A percentile compares a stretch with the other conserved stretches of the same genome.
phyloP scores from a whole-genome alignment of 345 rosid genomes.

The Diplotaxis tenuifolia region DNA sequence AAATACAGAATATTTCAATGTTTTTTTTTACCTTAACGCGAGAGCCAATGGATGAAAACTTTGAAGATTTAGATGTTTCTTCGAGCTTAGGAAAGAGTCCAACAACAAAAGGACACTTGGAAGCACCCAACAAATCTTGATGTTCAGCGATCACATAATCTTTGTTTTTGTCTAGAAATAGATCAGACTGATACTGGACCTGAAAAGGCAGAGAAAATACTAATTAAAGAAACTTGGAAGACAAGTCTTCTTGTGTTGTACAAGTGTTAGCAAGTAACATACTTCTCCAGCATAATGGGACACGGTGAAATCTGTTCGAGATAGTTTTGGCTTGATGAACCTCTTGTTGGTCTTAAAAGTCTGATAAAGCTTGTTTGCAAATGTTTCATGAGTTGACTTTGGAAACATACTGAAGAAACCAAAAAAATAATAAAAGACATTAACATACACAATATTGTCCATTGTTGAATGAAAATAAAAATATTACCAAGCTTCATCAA shows the following conservation, averaged over 20 bases:
- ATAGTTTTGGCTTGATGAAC: constrained; percentile 88
- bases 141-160: constrained; percentile 94
- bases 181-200: constrained; percentile 92
- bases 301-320: constrained; percentile 89
- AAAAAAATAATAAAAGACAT: neutral
- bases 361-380: constrained; percentile 90
- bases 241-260: neutral
- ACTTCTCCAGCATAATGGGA: constrained; percentile 99
- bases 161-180: constrained; percentile 95
- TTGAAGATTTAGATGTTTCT: constrained; percentile 85
- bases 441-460: neutral
- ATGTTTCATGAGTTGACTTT: constrained; percentile 97
- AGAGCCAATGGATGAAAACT: constrained; percentile 95
- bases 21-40: constrained; percentile 68
- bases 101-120: constrained; percentile 79
- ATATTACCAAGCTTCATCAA: constrained; percentile 83
- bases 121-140: constrained; percentile 78
- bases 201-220: constrained; percentile 31
- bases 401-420: constrained; percentile 88
- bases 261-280: constrained; percentile 15
- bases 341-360: constrained; percentile 86
- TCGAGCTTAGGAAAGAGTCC: constrained; percentile 90
- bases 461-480: neutral
- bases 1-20: neutral
- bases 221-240: neutral